Evolutionary conservation across 2,329 filamentous ascomycete species (phyloP).

Genomic region (Xylaria sp.): DNA sequence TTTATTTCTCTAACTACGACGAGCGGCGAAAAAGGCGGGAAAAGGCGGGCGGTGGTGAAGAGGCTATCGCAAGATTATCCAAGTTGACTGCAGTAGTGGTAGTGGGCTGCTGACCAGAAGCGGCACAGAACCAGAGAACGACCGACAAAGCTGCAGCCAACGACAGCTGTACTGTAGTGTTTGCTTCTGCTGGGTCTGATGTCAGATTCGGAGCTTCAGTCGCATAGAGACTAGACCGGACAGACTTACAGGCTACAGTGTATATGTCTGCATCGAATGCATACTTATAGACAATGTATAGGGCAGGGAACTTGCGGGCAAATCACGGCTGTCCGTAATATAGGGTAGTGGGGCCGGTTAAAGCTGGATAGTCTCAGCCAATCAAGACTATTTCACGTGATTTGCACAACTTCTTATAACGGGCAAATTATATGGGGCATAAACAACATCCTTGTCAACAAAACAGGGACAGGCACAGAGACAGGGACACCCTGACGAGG

Average conservation of each 20-base stretch:
- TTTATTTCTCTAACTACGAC: conserved; percentile 1
- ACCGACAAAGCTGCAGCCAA: not conserved
- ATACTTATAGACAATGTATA: not conserved
- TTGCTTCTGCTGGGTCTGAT: conserved; percentile 20
- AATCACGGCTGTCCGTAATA: conserved; percentile 19
- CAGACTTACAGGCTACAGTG: not conserved
- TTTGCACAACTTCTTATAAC: conserved; percentile 13
- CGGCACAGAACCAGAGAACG: not conserved
- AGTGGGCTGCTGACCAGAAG: not conserved
- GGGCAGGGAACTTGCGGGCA: not conserved
- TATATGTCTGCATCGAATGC: not conserved
- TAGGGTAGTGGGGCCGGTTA: conserved; percentile 36
- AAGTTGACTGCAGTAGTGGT: conserved; percentile 2
- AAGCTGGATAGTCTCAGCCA: not conserved
- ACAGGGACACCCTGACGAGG: not conserved
- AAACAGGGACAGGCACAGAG: not conserved
- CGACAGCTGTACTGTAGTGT: not conserved
- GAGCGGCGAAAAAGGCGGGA: not conserved
- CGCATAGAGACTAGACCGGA: not conserved
- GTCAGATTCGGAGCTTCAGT: conserved; percentile 17
- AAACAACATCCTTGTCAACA: too few relatives aligned
- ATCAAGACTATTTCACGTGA: conserved; percentile 27
- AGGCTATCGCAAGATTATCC: not conserved
- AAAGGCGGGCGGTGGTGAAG: not conserved
- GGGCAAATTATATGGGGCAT: conserved; percentile 33